Evolutionary conservation across 1,284 basidiomycete genomes (phyloP).

Genomic region (Marasmius oreades): DNA sequence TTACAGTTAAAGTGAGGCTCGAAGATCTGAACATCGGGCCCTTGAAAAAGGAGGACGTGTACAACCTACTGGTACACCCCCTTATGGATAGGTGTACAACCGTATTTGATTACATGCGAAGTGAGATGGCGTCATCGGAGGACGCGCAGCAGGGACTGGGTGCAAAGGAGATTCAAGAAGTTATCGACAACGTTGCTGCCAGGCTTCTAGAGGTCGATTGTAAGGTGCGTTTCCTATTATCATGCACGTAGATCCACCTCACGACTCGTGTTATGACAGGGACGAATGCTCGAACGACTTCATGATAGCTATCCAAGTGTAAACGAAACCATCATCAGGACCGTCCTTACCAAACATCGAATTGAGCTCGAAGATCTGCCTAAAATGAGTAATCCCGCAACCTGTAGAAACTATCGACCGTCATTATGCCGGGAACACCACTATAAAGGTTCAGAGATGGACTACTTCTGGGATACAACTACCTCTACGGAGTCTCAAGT

Average conservation of each 20-base stretch:
- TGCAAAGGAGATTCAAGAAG: constrained; percentile 34
- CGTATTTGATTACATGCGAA: constrained; percentile 51
- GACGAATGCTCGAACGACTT: constrained; percentile 60
- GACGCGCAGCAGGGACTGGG: constrained; percentile 40
- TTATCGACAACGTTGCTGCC: constrained; percentile 52
- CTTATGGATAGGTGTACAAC: constrained; percentile 58
- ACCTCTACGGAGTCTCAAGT: not conserved
- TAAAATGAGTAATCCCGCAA: constrained; percentile 40
- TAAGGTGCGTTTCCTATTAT: constrained; percentile 41
- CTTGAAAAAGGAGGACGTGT: constrained; percentile 53
- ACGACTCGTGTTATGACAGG: constrained; percentile 32
- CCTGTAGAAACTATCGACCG: constrained; percentile 40
- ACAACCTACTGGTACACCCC: constrained; percentile 61
- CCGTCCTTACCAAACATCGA: constrained; percentile 46
- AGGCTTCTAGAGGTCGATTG: constrained; percentile 59
- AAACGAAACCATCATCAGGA: constrained; percentile 36
- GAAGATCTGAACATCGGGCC: constrained; percentile 51
- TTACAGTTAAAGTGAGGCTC: constrained; percentile 40
- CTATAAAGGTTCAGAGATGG: constrained; percentile 5
- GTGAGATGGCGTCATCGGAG: constrained; percentile 27
- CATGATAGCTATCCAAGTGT: constrained; percentile 42
- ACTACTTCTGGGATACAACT: constrained; percentile 12
- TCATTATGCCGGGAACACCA: constrained; percentile 44
- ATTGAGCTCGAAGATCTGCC: constrained; percentile 54
- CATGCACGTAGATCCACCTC: not conserved